phyloP scores from a whole-genome alignment of 108 stramenopile species.

The Skeletonema tropicum region DNA sequence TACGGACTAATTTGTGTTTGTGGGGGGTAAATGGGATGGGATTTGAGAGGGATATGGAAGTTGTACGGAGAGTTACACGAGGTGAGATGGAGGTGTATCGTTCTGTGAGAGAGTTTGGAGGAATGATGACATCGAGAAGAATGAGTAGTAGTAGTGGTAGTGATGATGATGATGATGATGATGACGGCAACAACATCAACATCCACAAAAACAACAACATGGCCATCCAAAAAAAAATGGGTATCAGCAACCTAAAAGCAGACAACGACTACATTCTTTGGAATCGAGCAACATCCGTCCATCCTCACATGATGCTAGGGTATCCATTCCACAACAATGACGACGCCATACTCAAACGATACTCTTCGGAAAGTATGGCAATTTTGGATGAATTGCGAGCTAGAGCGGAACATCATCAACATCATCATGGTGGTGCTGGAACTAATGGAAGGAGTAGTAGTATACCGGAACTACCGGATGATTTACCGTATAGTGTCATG shows the following conservation, averaged over 20 bases:
- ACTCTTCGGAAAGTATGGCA: slow-evolving; percentile 74
- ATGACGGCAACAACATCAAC: background rate
- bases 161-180: background rate
- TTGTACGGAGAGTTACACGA: slow-evolving; percentile 52
- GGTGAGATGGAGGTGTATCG: slow-evolving; percentile 45
- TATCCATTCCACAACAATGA: slow-evolving; percentile 59
- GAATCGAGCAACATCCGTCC: slow-evolving; percentile 68
- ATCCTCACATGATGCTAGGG: slow-evolving; percentile 80
- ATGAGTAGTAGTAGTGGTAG: background rate
- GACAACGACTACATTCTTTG: slow-evolving; percentile 50
- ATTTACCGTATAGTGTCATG: slow-evolving; percentile 67
- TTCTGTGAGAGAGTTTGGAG: slow-evolving; percentile 32
- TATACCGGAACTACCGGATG: slow-evolving; percentile 56
- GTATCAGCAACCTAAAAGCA: slow-evolving; percentile 12
- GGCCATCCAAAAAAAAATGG: background rate
- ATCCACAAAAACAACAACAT: no score
- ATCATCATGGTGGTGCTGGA: background rate
- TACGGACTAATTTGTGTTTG: slow-evolving; percentile 73
- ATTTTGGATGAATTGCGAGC: slow-evolving; percentile 76
- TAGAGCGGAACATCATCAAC: slow-evolving; percentile 25
- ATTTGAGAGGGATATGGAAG: slow-evolving; percentile 74
- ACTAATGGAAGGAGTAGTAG: background rate
- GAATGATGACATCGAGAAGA: no score
- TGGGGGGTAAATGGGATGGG: slow-evolving; percentile 78
- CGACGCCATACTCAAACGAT: slow-evolving; percentile 66